phyloP scores from a whole-genome alignment of 805 yeast genomes.

The Candida sakaeoensis region DNA sequence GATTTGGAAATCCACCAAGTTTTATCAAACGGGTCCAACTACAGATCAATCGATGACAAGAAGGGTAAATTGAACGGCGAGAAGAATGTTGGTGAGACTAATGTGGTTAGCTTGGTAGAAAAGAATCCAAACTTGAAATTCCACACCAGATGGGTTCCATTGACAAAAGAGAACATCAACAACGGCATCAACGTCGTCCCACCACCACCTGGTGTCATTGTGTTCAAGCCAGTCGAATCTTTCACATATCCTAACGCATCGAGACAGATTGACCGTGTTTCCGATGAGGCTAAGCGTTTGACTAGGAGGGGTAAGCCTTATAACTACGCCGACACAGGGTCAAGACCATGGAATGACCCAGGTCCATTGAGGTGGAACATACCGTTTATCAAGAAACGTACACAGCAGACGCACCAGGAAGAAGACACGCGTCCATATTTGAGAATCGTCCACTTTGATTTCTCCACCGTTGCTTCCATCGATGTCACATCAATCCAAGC shows the following conservation, averaged over 20 bases:
- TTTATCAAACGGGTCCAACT: slow-evolving; percentile 26
- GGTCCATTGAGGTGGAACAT: slow-evolving; percentile 51
- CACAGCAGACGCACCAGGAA: slow-evolving; percentile 11
- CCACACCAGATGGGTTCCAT: slow-evolving; percentile 69
- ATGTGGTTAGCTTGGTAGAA: slow-evolving; percentile 20
- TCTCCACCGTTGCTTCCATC: slow-evolving; percentile 67
- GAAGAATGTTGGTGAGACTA: slow-evolving; percentile 1
- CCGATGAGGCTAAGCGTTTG: slow-evolving; percentile 58
- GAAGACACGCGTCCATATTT: slow-evolving; percentile 60
- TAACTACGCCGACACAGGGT: slow-evolving; percentile 38
- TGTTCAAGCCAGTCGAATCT: slow-evolving; percentile 77
- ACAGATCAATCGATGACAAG: slow-evolving; percentile 20
- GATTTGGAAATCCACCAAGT: slow-evolving; percentile 44
- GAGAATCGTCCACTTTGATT: slow-evolving; percentile 74
- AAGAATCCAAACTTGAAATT: slow-evolving; percentile 38
- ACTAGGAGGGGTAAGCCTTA: slow-evolving; percentile 61
- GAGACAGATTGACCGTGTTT: slow-evolving; percentile 61
- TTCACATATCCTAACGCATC: slow-evolving; percentile 82
- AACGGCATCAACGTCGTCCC: slow-evolving; percentile 55
- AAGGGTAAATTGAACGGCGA: slow-evolving; percentile 9
- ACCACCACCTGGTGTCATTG: slow-evolving; percentile 90
- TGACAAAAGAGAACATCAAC: slow-evolving; percentile 48
- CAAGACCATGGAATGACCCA: slow-evolving; percentile 89
- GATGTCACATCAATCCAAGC: slow-evolving; percentile 82
- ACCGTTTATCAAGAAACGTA: slow-evolving; percentile 21